Conservation (phyloP, 495 filamentous ascomycete species). For the Elaphomyces granulatus region DNA sequence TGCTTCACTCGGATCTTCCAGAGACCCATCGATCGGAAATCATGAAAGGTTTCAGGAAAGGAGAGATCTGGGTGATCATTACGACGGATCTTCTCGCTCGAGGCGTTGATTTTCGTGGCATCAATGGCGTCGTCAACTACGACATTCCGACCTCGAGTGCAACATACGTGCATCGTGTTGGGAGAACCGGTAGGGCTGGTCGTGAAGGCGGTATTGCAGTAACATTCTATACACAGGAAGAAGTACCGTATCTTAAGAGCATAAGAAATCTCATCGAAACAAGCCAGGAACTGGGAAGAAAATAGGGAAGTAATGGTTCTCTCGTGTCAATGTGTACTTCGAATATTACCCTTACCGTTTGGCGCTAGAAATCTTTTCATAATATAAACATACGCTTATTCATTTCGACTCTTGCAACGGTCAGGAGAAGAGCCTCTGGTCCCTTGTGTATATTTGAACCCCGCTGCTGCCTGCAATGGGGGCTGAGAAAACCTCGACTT, state of each 20-base stretch:
- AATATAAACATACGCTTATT: too few species aligned
- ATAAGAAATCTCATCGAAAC: constrained; percentile 84
- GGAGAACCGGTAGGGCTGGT: constrained; percentile 80
- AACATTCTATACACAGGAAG: constrained; percentile 89
- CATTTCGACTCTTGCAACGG: too few species aligned
- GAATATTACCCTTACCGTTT: too few species aligned
- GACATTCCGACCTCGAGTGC: constrained; percentile 82
- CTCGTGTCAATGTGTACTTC: too few species aligned
- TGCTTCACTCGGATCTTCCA: constrained; percentile 75
- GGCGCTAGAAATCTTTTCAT: too few species aligned
- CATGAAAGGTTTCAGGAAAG: constrained; percentile 79
- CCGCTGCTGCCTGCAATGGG: too few species aligned
- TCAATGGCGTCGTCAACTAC: constrained; percentile 94
- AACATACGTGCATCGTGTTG: constrained; percentile 85
- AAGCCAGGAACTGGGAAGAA: constrained; percentile 49
- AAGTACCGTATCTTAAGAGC: constrained; percentile 77
- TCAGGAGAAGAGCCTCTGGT: too few species aligned
- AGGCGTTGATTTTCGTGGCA: constrained; percentile 79
- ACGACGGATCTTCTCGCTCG: constrained; percentile 87
- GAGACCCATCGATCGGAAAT: constrained; percentile 59
- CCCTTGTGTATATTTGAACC: too few species aligned
- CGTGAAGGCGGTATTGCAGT: constrained; percentile 81
- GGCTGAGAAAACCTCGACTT: too few species aligned
- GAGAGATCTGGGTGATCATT: constrained; percentile 90
- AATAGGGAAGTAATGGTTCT: too few species aligned